Conservation (phyloP, 208 protist species). For the Acanthamoeba culbertsoni region DNA sequence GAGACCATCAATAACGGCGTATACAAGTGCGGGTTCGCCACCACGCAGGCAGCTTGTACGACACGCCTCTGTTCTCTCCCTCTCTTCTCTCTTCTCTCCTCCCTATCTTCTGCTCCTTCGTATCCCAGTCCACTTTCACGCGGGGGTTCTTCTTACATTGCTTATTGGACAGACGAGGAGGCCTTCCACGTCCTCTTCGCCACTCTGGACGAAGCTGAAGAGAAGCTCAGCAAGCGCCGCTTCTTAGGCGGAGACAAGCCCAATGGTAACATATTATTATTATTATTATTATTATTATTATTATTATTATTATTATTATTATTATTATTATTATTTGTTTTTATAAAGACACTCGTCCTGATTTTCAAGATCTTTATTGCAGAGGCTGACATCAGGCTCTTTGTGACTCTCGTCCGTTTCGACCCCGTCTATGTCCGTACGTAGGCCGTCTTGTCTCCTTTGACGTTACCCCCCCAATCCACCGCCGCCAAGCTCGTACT, state of each 20-base stretch:
- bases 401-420: slow-evolving; percentile 89
- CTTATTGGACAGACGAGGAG: slow-evolving; percentile 50
- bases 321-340: too few relatives aligned
- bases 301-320: too few relatives aligned
- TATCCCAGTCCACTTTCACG: too few relatives aligned
- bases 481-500: too few relatives aligned
- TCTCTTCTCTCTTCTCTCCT: background rate
- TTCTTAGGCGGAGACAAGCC: slow-evolving; percentile 79
- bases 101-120: background rate
- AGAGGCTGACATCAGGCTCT: slow-evolving; percentile 89
- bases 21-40: slow-evolving; percentile 89
- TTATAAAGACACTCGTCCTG: too few relatives aligned
- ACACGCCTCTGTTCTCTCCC: too few relatives aligned
- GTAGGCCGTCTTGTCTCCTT: background rate
- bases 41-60: slow-evolving; percentile 84
- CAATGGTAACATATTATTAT: background rate
- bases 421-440: slow-evolving; percentile 86
- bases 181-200: slow-evolving; percentile 68
- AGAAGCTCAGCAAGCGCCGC: slow-evolving; percentile 68
- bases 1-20: slow-evolving; percentile 89
- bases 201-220: slow-evolving; percentile 72
- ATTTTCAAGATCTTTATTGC: slow-evolving; percentile 75
- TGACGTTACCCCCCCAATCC: background rate
- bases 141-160: too few relatives aligned
- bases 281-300: too few relatives aligned